phyloP scores from a whole-genome alignment of 495 filamentous ascomycete species.

The Cercophora scortea region DNA sequence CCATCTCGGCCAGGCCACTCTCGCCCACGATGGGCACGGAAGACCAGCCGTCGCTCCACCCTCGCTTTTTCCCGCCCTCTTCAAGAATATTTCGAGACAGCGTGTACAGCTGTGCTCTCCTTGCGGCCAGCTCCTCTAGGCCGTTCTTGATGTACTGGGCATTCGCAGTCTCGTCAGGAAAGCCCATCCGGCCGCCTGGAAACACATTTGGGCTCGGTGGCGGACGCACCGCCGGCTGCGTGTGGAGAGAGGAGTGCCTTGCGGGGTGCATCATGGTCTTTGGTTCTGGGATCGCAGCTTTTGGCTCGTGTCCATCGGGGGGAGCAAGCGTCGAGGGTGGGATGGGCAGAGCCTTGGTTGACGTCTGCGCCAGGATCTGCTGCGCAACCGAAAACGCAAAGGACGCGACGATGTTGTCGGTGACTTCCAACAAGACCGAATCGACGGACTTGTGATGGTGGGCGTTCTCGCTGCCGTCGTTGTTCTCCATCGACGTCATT shows the following conservation, averaged over 20 bases:
- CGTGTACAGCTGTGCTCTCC: conserved; percentile 71
- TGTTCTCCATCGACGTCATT: conserved; percentile 20
- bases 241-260: conserved; percentile 42
- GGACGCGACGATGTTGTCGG: conserved; percentile 76
- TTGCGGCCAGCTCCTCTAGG: conserved; percentile 73
- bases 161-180: conserved; percentile 20
- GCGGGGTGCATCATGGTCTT: conserved; percentile 59
- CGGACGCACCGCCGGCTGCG: conserved; percentile 15
- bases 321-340: conserved; percentile 48
- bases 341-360: conserved; percentile 58
- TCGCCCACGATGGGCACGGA: conserved; percentile 52
- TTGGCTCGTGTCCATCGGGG: conserved; percentile 37
- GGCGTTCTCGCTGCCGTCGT: conserved; percentile 11
- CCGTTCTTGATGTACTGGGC: conserved; percentile 52
- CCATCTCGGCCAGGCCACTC: conserved; percentile 40
- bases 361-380: conserved; percentile 70
- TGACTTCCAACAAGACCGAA: conserved; percentile 39
- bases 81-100: conserved; percentile 73
- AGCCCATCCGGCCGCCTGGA: conserved; percentile 22
- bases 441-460: conserved; percentile 10
- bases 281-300: conserved; percentile 48
- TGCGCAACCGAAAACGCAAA: conserved; percentile 76
- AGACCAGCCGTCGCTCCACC: conserved; percentile 74
- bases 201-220: conserved; percentile 41
- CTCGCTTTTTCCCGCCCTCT: conserved; percentile 59